phyloP scores from a whole-genome alignment of 2,329 filamentous ascomycete genomes.

The Chaetomium olivaceum region DNA sequence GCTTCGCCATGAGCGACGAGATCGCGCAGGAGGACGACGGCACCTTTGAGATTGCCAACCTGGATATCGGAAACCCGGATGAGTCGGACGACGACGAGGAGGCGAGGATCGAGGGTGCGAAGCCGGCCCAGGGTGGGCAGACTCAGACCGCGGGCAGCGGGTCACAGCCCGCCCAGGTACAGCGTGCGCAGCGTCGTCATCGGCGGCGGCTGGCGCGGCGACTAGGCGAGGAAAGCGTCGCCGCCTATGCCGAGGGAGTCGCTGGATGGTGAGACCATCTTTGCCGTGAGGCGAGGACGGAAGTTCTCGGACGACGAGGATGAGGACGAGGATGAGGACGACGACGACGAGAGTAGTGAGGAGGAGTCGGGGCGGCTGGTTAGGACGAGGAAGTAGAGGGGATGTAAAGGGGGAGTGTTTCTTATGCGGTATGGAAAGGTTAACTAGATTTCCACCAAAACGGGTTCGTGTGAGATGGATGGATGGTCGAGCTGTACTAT shows the following conservation, averaged over 20 bases:
- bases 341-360: not conserved
- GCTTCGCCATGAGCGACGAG: constrained; percentile 99
- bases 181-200: constrained; percentile 29
- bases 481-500: constrained; percentile 6
- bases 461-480: not conserved
- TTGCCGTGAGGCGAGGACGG: constrained; percentile 84
- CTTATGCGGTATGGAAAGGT: not conserved
- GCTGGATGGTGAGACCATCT: constrained; percentile 88
- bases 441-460: not conserved
- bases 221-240: constrained; percentile 12
- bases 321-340: not conserved
- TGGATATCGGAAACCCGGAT: constrained; percentile 80
- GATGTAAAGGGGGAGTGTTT: not conserved
- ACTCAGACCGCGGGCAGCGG: not conserved
- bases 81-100: constrained; percentile 61
- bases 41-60: constrained; percentile 88
- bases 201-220: not conserved
- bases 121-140: constrained; percentile 11
- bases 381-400: constrained; percentile 44
- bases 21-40: constrained; percentile 98
- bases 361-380: constrained; percentile 60
- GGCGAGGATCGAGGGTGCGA: constrained; percentile 45
- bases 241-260: constrained; percentile 49
- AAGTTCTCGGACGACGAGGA: constrained; percentile 62
- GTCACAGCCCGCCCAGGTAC: constrained; percentile 17